Evolutionary conservation across 1,139 yeast species (phyloP).

Genomic region (Pichia sp.): DNA sequence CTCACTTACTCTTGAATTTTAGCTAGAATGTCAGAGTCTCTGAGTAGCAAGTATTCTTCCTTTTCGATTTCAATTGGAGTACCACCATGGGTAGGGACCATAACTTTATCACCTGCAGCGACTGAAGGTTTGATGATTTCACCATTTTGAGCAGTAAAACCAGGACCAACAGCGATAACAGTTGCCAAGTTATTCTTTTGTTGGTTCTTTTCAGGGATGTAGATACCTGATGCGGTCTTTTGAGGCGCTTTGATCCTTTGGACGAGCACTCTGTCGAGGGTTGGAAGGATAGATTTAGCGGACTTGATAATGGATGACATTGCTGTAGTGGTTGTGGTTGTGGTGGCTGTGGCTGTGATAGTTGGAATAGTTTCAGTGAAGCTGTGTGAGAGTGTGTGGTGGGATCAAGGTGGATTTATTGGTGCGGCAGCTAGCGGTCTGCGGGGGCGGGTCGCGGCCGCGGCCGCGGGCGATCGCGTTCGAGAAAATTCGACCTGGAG

Average conservation of each 20-base stretch:
- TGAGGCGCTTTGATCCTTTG: constrained; percentile 79
- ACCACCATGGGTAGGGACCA: constrained; percentile 75
- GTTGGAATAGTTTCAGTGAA: neutral
- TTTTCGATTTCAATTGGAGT: constrained; percentile 83
- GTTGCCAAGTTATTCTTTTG: constrained; percentile 83
- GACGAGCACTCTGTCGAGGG: constrained; percentile 90
- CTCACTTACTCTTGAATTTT: constrained; percentile 54
- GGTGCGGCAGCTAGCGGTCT: neutral
- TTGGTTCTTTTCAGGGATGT: constrained; percentile 93
- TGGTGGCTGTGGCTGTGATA: neutral
- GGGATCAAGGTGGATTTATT: neutral
- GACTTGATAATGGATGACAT: constrained; percentile 59
- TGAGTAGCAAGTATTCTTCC: constrained; percentile 65
- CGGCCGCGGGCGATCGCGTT: neutral
- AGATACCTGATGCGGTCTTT: constrained; percentile 90
- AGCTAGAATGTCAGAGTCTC: constrained; percentile 92
- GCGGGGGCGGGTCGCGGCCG: neutral
- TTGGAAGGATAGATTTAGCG: constrained; percentile 82
- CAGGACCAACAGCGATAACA: constrained; percentile 81
- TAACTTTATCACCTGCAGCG: constrained; percentile 81
- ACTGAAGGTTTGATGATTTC: constrained; percentile 65
- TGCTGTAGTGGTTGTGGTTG: too few species aligned
- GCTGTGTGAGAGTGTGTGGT: neutral
- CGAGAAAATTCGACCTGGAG: neutral
- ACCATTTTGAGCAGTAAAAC: constrained; percentile 64